Evolutionary conservation across 371 early-diverging fungal species (phyloP), one percentile per base, ranked within the genome.

Genomic region (Rhizopus stolonifer): DNA sequence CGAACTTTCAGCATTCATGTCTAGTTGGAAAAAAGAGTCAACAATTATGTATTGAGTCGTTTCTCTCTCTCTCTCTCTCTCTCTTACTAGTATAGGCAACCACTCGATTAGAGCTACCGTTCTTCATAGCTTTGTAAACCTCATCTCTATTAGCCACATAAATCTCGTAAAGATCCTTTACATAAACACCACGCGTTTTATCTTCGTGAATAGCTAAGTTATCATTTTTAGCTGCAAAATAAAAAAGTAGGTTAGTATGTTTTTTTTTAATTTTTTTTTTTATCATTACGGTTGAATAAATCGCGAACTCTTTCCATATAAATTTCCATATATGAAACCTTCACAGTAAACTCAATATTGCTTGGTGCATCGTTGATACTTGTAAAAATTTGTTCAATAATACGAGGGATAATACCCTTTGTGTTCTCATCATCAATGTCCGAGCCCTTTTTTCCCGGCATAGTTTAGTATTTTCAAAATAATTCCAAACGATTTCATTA

Each of bases 251-350:
- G 11, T 19, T 25, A 34, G 34, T 33, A 31, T 11, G 9, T 13
- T 31, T 9, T 44, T 31, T 44, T 14, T 48, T n/a, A n/a, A n/a
- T n/a, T 29, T 25, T 22, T 8, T 51, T 42, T 26, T 58, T 58
- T 7, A 14, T 36, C n/a, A 11, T 77, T 79, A 82, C 92, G 94
- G 69, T 90, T 89, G 50, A 99, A 82, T 67, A 99, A 77, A 85
- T 99, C 99, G 46, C 93, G 84, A 56, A 99, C 92, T 69, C 89
- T 91, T 63, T 99, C 99, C 94, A 99, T 99, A 81, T 99, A 99
- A 60, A 99, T 96, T 82, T 99, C 99, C 91, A 99, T 92, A 74
- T 88, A 96, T n/a, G 93, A 93, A 21, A 92, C 89, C 66, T 90
- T 91, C 56, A 97, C 95, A 17, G 92, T 92, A 69, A 94, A 94